Conservation (phyloP, 1,139 yeast genomes). For the Blastobotrys petasosporus region DNA sequence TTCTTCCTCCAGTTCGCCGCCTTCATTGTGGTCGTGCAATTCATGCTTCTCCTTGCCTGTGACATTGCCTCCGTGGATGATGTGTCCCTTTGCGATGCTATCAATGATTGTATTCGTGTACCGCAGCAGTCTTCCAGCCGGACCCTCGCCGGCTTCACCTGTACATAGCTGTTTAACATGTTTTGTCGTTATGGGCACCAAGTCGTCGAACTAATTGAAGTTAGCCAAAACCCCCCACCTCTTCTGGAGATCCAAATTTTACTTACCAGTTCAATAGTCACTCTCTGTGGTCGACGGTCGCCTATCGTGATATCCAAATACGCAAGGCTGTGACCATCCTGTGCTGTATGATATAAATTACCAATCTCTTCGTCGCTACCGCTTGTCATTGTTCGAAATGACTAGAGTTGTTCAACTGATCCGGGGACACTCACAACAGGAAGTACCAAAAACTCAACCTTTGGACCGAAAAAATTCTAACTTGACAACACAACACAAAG, state of each 20-base stretch:
- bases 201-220: constrained; percentile 49
- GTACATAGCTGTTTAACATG: constrained; percentile 87
- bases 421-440: too few species aligned
- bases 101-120: constrained; percentile 87
- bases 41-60: constrained; percentile 81
- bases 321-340: not conserved
- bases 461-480: too few species aligned
- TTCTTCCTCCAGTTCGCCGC: constrained; percentile 87
- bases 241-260: too few species aligned
- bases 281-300: not conserved
- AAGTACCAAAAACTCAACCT: too few species aligned
- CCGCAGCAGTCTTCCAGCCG: constrained; percentile 54
- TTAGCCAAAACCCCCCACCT: too few species aligned
- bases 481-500: too few species aligned
- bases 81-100: constrained; percentile 63
- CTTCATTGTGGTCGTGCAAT: constrained; percentile 95
- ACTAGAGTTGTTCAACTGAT: too few species aligned
- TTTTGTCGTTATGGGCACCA: constrained; percentile 89
- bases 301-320: constrained; percentile 6
- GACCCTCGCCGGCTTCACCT: constrained; percentile 62
- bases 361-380: too few species aligned
- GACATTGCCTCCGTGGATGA: constrained; percentile 73
- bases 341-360: not conserved
- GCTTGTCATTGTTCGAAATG: too few species aligned
- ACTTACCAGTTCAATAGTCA: constrained; percentile 6